Base-by-base conservation (phyloP, 2,329 filamentous ascomycete genomes). In the Simplicillium aogashimaense region DNA sequence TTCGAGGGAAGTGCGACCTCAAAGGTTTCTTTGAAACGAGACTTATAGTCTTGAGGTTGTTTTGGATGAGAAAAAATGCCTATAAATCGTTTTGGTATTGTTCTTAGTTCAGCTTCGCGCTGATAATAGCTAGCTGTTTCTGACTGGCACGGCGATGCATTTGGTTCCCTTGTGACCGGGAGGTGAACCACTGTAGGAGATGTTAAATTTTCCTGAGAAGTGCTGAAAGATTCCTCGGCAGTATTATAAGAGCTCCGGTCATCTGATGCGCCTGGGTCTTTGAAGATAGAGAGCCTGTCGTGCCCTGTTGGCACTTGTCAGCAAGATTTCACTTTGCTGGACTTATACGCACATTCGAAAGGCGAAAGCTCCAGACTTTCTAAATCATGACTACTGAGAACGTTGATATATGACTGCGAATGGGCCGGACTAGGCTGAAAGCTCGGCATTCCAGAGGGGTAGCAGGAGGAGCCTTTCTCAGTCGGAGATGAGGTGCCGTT, bases 1-100 rank as follows among this genome's bases (percentile, higher is more conserved):
- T 32, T 43, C 20, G 25, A 39, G 12, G 42, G 47, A 7, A 46
- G 35, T 5, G 50, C 47, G 13, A 5, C 20, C 9, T 58, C 48
- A 37, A 68, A 60, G 5, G 66, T 56, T 43, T 71, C 66, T 9
- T 49, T 55, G 47, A 70, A 70, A 15, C 55, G 64, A 45, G 63
- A 68, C 35, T 45, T 46, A 2, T 61, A 42, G 10, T 51, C 53
- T n/a, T 45, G 39, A 2, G 50, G 50, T 3, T 49, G 51, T 29
- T 57, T 57, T 20, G 52, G 57, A 3, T 53, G 54, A 12, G 55
- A 36, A 2, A 59, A 42, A 5, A 54, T 50, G n/a, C 60, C 48
- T 11, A 56, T 55, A 38, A 70, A 67, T n/a, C 64, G 56, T 41
- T 60, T 60, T 39, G 64, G 54, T 15, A 69, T 59, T 1, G 59